A percentile compares a stretch with the other conserved stretches of the same genome.
Evolutionary conservation across 305 asterid genomes (phyloP).

Genomic region (Fraxinus platypoda): DNA sequence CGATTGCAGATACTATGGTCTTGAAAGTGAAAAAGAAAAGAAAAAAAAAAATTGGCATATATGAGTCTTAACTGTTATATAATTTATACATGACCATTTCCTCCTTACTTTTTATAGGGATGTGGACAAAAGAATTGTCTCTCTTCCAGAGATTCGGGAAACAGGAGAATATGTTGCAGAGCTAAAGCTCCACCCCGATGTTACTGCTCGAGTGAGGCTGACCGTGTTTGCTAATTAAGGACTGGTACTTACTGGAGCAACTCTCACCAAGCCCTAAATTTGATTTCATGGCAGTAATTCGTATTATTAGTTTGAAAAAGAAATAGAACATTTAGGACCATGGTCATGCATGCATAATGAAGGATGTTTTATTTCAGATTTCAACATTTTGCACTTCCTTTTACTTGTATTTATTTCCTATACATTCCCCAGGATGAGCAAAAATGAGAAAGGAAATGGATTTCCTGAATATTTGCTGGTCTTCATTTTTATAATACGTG

Average conservation of each 20-base stretch:
- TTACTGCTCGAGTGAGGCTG: slow-evolving; percentile 71
- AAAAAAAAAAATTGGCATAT: not conserved
- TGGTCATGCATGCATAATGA: not conserved
- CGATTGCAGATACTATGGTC: not conserved
- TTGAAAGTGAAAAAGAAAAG: not conserved
- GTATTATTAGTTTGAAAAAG: slow-evolving; percentile 1
- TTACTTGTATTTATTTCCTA: not conserved
- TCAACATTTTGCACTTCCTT: not conserved
- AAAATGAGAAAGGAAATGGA: not conserved
- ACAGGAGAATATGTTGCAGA: slow-evolving; percentile 88
- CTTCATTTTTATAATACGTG: not conserved
- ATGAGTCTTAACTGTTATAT: not conserved
- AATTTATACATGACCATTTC: not conserved
- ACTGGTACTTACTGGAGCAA: slow-evolving; percentile 26
- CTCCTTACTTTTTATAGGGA: slow-evolving; percentile 48
- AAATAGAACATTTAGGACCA: not conserved
- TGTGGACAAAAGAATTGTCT: slow-evolving; percentile 75
- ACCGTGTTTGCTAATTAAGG: slow-evolving; percentile 70
- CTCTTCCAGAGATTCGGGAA: slow-evolving; percentile 95
- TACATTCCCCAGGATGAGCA: not conserved
- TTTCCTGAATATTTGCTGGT: not conserved
- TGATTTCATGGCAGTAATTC: slow-evolving; percentile 13
- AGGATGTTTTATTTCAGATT: not conserved
- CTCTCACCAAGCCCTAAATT: slow-evolving; percentile 23
- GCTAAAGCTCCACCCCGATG: slow-evolving; percentile 93